Evolutionary conservation across 805 yeast species (phyloP), one percentile per base, ranked within the genome.

Genomic region (Metschnikowia bowlesiae): DNA sequence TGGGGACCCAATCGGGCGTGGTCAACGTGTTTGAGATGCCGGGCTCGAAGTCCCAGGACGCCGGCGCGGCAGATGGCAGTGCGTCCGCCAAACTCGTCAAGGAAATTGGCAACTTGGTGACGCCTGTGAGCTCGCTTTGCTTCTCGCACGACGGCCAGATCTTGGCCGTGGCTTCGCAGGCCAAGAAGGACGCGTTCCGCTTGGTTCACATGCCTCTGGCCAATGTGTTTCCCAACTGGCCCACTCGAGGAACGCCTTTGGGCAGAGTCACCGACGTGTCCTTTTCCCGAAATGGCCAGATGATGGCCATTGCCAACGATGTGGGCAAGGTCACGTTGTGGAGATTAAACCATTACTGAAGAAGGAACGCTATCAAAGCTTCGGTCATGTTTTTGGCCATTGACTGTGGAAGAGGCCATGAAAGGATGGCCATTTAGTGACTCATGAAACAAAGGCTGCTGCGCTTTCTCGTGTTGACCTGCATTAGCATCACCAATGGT

Each of bases 201-300:
- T 66, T 94, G 55, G 91, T 89, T 10, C 98, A 94, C 64, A 69
- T 92, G 50, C 96, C 97, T 22, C 79, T 87, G 28, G 89, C 92
- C 56, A 80, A 88, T 16, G 96, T 89, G 6, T 94, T 84, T 70
- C 76, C 84, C 44, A 94, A 94, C 73, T 94, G 99, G 99, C 99
- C 99, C 14, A 94, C 98, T 1, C 84, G 92, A 47, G 90, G 90
- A 6, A 92, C 99, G 0, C 98, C 99, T 9, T 77, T 94, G 57
- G 99, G 99, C n/a, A 83, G 85, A 57, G 97, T 94, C 33, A 88
- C 97, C 0, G 69, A 84, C 14, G 85, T 83, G 2, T 80, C 82
- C 13, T 92, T 92, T 67, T 83, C 95, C 39, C 89, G 94, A 29
- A 81, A 81, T 54, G 82, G 84, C 52, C 94, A 89, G 67, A 81